Evolutionary conservation across 306 rosid genomes (phyloP).

Genomic region (Mimosa bimucronata): DNA sequence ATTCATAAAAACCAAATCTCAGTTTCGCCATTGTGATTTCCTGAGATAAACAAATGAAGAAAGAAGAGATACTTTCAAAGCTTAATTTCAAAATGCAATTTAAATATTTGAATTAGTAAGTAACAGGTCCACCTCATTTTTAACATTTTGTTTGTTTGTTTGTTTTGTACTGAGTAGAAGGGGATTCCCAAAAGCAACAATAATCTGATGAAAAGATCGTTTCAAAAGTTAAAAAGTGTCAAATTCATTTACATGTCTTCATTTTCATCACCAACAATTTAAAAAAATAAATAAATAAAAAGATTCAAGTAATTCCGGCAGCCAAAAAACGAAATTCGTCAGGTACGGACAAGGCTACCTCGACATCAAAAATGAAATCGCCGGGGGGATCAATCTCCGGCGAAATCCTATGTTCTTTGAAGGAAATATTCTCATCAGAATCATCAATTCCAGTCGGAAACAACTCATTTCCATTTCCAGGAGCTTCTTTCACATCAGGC

Average conservation of each 20-base stretch:
- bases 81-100: not conserved
- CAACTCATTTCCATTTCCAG: slow-evolving; percentile 38
- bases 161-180: slow-evolving; percentile 3
- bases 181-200: not conserved
- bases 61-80: not conserved
- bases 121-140: slow-evolving; percentile 26
- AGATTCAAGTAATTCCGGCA: not conserved
- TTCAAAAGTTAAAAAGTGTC: not conserved
- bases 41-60: not conserved
- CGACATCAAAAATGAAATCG: slow-evolving; percentile 55
- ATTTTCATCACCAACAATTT: not conserved
- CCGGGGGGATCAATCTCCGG: slow-evolving; percentile 55
- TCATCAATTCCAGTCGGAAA: slow-evolving; percentile 41
- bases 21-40: slow-evolving; percentile 16
- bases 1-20: slow-evolving; percentile 31
- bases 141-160: slow-evolving; percentile 2
- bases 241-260: not conserved
- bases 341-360: slow-evolving; percentile 41
- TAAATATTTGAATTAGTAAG: slow-evolving; percentile 6
- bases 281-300: not conserved
- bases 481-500: slow-evolving; percentile 31
- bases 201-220: slow-evolving; percentile 8
- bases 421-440: slow-evolving; percentile 38
- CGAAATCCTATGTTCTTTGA: slow-evolving; percentile 43
- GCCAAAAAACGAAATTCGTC: slow-evolving; percentile 9